phyloP scores from a whole-genome alignment of 768 basidiomycete species.

The Inosperma sp. region DNA sequence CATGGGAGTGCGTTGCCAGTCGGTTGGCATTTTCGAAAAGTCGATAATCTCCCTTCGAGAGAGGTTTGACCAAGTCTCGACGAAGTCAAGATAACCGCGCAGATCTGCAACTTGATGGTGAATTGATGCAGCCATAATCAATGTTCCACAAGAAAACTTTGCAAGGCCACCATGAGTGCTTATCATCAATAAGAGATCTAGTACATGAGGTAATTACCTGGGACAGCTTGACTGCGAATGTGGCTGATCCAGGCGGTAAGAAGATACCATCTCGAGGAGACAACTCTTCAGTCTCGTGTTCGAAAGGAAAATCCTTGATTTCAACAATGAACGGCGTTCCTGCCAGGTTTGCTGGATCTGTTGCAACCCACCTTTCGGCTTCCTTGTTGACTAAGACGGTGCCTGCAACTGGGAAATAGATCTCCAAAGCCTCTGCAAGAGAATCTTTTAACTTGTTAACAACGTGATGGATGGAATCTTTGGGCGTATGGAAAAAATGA shows the following conservation, averaged over 20 bases:
- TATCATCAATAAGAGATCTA: neutral
- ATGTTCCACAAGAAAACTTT: slow-evolving; percentile 6
- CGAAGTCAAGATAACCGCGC: slow-evolving; percentile 4
- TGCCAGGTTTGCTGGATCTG: neutral
- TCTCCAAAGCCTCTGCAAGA: slow-evolving; percentile 2
- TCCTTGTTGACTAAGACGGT: neutral
- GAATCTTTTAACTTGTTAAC: neutral
- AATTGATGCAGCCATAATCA: slow-evolving; percentile 4
- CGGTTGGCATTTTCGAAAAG: neutral
- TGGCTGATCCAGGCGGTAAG: neutral
- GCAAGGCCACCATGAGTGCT: neutral
- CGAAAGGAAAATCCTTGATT: slow-evolving; percentile 4
- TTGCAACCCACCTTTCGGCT: neutral
- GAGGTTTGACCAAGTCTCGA: neutral
- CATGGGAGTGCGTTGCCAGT: slow-evolving; percentile 1
- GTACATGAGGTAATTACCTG: neutral
- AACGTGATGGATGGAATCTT: neutral
- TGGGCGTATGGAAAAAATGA: neutral
- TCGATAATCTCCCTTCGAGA: neutral
- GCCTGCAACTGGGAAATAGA: slow-evolving; percentile 2
- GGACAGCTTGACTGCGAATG: slow-evolving; percentile 3
- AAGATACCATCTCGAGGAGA: neutral
- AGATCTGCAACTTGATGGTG: slow-evolving; percentile 4
- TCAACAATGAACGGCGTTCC: slow-evolving; percentile 1
- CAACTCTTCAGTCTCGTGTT: slow-evolving; percentile 2